Evolutionary conservation across 192 early-diverging fungal genomes (phyloP).

Genomic region (Mortierella antarctica): DNA sequence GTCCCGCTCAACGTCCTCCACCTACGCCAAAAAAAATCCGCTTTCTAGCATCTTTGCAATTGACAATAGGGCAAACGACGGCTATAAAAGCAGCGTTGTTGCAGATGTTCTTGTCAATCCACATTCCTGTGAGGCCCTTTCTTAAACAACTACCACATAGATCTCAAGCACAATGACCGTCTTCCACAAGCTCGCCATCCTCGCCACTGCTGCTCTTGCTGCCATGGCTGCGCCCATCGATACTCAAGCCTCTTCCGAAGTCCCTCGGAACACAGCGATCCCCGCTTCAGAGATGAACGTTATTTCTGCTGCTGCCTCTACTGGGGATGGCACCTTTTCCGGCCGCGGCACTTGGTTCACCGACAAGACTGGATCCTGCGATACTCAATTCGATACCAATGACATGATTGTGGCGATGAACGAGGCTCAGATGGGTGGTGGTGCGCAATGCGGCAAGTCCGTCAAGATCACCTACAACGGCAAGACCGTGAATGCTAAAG

Average conservation of each 20-base stretch:
- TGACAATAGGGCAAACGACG: no score
- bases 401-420: conserved; percentile 60
- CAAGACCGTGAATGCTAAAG: conserved; percentile 35
- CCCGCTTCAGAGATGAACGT: neutral
- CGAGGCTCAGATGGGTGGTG: conserved; percentile 46
- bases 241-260: neutral
- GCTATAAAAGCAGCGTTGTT: conserved; percentile 5
- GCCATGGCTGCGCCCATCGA: conserved; percentile 32
- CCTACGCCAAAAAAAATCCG: no score
- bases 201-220: conserved; percentile 28
- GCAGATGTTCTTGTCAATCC: no score
- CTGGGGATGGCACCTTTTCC: conserved; percentile 2
- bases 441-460: conserved; percentile 48
- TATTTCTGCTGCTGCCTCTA: neutral
- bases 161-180: conserved; percentile 20
- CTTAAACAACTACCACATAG: neutral
- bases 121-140: neutral
- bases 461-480: conserved; percentile 41
- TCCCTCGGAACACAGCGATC: neutral
- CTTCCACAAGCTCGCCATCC: conserved; percentile 37
- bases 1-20: no score
- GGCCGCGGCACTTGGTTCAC: conserved; percentile 59
- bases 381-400: conserved; percentile 44
- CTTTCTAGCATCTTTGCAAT: no score
- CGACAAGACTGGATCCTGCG: conserved; percentile 51